phyloP scores from a whole-genome alignment of 371 early-diverging fungal species.

The Mucor saturninus region DNA sequence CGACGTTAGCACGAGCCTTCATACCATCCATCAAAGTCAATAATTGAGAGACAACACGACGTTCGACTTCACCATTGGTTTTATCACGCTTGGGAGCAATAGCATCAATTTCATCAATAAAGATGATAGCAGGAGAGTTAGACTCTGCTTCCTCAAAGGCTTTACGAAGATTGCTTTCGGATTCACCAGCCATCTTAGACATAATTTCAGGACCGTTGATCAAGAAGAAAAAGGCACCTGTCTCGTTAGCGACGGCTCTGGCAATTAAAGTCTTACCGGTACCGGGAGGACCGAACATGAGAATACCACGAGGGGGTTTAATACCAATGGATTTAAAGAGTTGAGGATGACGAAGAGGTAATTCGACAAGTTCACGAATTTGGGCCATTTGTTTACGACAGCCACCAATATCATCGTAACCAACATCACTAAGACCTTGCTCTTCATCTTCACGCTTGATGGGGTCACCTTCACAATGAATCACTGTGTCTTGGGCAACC shows the following conservation, averaged over 20 bases:
- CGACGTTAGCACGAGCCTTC: slow-evolving; percentile 96
- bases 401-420: slow-evolving; percentile 99
- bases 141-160: slow-evolving; percentile 99
- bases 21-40: slow-evolving; percentile 99
- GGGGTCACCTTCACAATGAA: slow-evolving; percentile 97
- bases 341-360: slow-evolving; percentile 98
- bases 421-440: slow-evolving; percentile 90
- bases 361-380: slow-evolving; percentile 98
- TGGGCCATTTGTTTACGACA: slow-evolving; percentile 99
- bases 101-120: slow-evolving; percentile 99
- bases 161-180: slow-evolving; percentile 97
- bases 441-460: slow-evolving; percentile 99
- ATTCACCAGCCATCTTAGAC: slow-evolving; percentile 99
- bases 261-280: slow-evolving; percentile 90
- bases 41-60: slow-evolving; percentile 98
- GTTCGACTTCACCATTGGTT: slow-evolving; percentile 99
- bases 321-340: slow-evolving; percentile 98
- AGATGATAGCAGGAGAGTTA: slow-evolving; percentile 98
- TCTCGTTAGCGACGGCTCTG: slow-evolving; percentile 76
- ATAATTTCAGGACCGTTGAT: slow-evolving; percentile 99
- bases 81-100: slow-evolving; percentile 99
- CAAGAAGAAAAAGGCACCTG: slow-evolving; percentile 90
- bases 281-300: slow-evolving; percentile 99
- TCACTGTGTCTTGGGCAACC: slow-evolving; percentile 97
- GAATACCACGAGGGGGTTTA: slow-evolving; percentile 97